Evolutionary conservation across 2,329 filamentous ascomycete genomes (phyloP).

Genomic region (Botrytis elliptica): DNA sequence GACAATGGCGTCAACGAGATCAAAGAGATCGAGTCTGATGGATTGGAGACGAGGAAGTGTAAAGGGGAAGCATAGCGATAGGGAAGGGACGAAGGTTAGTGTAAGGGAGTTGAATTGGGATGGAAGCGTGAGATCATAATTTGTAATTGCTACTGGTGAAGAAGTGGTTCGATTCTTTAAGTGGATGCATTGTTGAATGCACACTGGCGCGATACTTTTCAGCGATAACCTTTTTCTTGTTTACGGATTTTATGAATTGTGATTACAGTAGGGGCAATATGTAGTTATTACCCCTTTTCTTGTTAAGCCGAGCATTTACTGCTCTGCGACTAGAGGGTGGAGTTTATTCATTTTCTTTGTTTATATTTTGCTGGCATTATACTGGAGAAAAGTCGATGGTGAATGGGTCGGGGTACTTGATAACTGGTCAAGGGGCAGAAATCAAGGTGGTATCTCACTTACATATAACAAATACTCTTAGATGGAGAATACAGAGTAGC

Average conservation of each 20-base stretch:
- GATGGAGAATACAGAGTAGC: neutral
- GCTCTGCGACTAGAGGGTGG: neutral
- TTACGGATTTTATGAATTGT: slow-evolving; percentile 22
- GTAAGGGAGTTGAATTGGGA: slow-evolving; percentile 21
- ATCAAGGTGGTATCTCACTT: neutral
- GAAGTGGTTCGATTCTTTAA: slow-evolving; percentile 1
- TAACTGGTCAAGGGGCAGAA: neutral
- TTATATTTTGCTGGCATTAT: slow-evolving; percentile 4
- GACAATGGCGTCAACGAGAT: slow-evolving; percentile 13
- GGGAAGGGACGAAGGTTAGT: slow-evolving; percentile 12
- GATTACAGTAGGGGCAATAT: neutral
- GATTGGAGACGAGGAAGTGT: slow-evolving; percentile 19
- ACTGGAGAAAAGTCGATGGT: neutral
- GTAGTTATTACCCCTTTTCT: neutral
- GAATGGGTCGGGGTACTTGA: neutral
- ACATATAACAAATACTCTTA: neutral
- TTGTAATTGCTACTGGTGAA: neutral
- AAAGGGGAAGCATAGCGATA: slow-evolving; percentile 7
- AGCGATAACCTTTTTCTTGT: slow-evolving; percentile 12
- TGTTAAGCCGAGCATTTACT: neutral
- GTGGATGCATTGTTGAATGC: slow-evolving; percentile 13
- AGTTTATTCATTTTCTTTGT: slow-evolving; percentile 14
- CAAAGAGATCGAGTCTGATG: slow-evolving; percentile 20
- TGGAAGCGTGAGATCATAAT: slow-evolving; percentile 20
- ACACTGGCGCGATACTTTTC: slow-evolving; percentile 15